These are phyloP conservation scores for Purpureocillium takamizusanense DNA, from an alignment of 2,329 filamentous ascomycete species.

Conservation along the genomic window DNA sequence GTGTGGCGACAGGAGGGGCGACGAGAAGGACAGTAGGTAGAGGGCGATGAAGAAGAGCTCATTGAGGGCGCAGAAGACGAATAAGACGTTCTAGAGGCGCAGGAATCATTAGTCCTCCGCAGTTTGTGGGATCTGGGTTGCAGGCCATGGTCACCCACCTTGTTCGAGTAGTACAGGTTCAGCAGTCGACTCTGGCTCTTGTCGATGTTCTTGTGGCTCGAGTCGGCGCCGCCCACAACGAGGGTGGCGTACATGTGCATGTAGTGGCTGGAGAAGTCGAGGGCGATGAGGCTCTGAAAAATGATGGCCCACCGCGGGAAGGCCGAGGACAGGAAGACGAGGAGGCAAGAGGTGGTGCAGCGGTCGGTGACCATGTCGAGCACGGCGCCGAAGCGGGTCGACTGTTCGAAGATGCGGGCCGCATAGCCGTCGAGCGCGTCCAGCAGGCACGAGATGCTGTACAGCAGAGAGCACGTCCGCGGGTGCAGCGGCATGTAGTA, in stretches of 20 bases:
- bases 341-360: constrained; percentile 88
- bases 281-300: constrained; percentile 85
- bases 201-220: constrained; percentile 89
- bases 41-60: constrained; percentile 97
- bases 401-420: constrained; percentile 73
- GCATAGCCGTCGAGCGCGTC: constrained; percentile 92
- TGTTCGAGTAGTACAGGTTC: constrained; percentile 96
- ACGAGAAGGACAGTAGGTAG: constrained; percentile 95
- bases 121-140: no score
- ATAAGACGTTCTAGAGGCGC: constrained; percentile 69
- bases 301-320: constrained; percentile 91
- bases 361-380: constrained; percentile 99
- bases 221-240: constrained; percentile 72
- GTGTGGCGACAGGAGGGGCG: constrained; percentile 77
- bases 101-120: no score
- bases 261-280: constrained; percentile 94
- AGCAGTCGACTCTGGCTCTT: constrained; percentile 79
- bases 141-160: constrained; percentile 59
- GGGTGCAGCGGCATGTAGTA: constrained; percentile 99
- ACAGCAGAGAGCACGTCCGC: constrained; percentile 85
- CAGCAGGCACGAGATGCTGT: constrained; percentile 88
- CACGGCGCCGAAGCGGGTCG: constrained; percentile 90
- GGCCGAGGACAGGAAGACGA: constrained; percentile 89
- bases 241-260: constrained; percentile 98
- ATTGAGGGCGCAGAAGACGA: constrained; percentile 82